Evolutionary conservation across 2,329 filamentous ascomycete species (phyloP), one percentile per base, ranked within the genome.

Genomic region (Pleurostoma richardsiae): DNA sequence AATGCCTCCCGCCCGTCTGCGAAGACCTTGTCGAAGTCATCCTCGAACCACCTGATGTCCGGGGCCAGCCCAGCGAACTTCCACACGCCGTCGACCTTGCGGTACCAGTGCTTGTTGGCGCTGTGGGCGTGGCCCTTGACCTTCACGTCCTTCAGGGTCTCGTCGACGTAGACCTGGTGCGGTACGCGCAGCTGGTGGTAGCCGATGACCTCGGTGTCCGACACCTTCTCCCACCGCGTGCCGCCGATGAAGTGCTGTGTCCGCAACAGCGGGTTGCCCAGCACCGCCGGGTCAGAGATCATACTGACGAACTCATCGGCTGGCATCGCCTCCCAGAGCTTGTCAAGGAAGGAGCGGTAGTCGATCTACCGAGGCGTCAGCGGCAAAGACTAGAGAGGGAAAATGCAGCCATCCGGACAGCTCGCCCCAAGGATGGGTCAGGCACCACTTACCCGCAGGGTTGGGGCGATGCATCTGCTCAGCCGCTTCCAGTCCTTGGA

Each of bases 221-320:
- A 77, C 38, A 81, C 60, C 53, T 72, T 74, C 59, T 79, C 72
- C 75, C 76, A 84, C 62, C 76, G 75, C 19, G 74, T 73, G 31
- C 70, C 74, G 44, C 80, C 80, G 55, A 85, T 75, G 56, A 85
- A 76, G 65, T 85, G 82, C 62, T 86, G 82, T 5, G 82, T 85
- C 63, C 76, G 78, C 48, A 85, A 69, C 26, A 77, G 71, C 31
- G 74, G 74, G 65, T 84, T 78, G 49, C 82, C 81, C 29, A 86
- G 69, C 50, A 85, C 80, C 3, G 70, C 63, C 26, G 68, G 64
- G 58, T 73, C 70, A 29, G 77, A 79, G 54, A 82, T 68, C 79
- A 85, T 83, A 52, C 63, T 57, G 59, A 84, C 67, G 66, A 76
- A 85, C n/a, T 83, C 78, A 3, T 77, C 72, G 1, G 79, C 77